phyloP scores from a whole-genome alignment of 257 asterid genomes.

The Rauvolfia tetraphylla region DNA sequence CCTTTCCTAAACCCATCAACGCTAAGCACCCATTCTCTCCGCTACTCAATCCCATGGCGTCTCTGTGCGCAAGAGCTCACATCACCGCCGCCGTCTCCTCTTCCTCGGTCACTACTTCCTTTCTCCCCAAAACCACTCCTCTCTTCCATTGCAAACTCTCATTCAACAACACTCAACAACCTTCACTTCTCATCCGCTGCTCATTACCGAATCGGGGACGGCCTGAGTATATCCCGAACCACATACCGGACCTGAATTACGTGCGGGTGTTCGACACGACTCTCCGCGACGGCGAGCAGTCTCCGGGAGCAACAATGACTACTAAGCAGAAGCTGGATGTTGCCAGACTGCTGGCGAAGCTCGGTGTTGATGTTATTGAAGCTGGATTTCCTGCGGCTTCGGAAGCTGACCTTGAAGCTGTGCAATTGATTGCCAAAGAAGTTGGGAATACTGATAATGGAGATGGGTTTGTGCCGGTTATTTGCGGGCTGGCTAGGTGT shows the following conservation, averaged over 20 bases:
- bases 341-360: slow-evolving; percentile 78
- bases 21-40: neutral
- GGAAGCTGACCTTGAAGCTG: slow-evolving; percentile 84
- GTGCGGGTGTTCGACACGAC: slow-evolving; percentile 93
- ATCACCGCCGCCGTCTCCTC: neutral
- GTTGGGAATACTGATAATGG: slow-evolving; percentile 50
- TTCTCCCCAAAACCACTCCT: slow-evolving; percentile 7
- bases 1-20: too few species aligned
- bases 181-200: slow-evolving; percentile 46
- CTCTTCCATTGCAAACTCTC: neutral
- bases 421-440: slow-evolving; percentile 68
- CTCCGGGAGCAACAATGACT: slow-evolving; percentile 99
- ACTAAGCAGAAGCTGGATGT: slow-evolving; percentile 83
- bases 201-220: slow-evolving; percentile 42
- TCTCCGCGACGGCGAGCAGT: slow-evolving; percentile 97
- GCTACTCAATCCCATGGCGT: slow-evolving; percentile 8
- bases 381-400: slow-evolving; percentile 98
- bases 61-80: slow-evolving; percentile 6
- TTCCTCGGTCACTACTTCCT: neutral
- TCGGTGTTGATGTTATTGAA: slow-evolving; percentile 93
- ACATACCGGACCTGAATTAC: slow-evolving; percentile 73
- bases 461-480: slow-evolving; percentile 61
- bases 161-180: neutral
- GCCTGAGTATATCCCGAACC: slow-evolving; percentile 72
- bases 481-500: slow-evolving; percentile 93